phyloP scores from a whole-genome alignment of 495 filamentous ascomycete genomes.

The Jackrogersella multiformis region DNA sequence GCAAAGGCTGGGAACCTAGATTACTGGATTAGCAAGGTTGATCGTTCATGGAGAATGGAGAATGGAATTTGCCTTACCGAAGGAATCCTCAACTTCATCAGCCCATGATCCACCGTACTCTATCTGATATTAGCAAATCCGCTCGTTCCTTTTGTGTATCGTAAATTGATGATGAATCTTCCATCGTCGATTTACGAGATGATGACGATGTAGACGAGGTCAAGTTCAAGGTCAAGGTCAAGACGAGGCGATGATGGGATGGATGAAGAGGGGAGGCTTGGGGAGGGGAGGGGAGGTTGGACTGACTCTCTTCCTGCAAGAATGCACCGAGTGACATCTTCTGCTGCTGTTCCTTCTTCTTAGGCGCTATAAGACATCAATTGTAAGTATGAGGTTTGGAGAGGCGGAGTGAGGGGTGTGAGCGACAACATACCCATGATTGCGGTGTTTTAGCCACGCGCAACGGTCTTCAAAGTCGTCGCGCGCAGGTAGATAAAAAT shows the following conservation, averaged over 20 bases:
- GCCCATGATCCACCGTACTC: constrained; percentile 91
- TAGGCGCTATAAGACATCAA: constrained; percentile 71
- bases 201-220: constrained; percentile 15
- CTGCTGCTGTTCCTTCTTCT: constrained; percentile 77
- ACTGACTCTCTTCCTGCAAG: constrained; percentile 83
- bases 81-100: constrained; percentile 93
- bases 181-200: neutral
- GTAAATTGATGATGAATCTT: constrained; percentile 5
- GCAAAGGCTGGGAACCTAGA: constrained; percentile 57
- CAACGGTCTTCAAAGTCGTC: constrained; percentile 54
- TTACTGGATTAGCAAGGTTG: constrained; percentile 31
- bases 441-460: constrained; percentile 67
- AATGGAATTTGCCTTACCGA: constrained; percentile 63
- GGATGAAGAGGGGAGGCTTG: too few species aligned
- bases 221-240: constrained; percentile 41
- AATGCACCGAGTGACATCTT: constrained; percentile 96
- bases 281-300: constrained; percentile 44
- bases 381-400: constrained; percentile 33
- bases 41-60: constrained; percentile 14
- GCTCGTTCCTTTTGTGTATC: neutral
- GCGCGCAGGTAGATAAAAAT: constrained; percentile 51
- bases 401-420: constrained; percentile 18
- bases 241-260: neutral
- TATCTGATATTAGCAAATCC: constrained; percentile 58
- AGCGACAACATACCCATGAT: constrained; percentile 81